Percentiles rank a stretch among this genome's conserved stretches.
Conservation (phyloP, 257 asterid species). For the Eustoma russellianum region DNA sequence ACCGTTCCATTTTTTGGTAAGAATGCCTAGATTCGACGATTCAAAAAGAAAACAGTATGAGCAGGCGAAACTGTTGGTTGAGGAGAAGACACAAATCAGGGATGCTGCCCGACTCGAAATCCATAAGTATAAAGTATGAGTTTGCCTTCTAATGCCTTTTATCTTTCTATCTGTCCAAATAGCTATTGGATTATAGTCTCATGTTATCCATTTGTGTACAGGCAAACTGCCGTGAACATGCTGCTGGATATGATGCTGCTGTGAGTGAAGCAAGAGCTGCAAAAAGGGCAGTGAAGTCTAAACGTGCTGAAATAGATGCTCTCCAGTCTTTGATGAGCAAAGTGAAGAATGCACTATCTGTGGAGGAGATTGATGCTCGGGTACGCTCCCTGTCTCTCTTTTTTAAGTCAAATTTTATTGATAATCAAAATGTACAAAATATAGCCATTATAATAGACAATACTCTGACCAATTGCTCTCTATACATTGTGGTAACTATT, state of each 20-base stretch:
- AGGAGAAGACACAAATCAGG: slow-evolving; percentile 69
- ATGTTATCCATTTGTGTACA: slow-evolving; percentile 23
- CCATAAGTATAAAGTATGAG: slow-evolving; percentile 59
- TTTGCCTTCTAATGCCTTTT: neutral
- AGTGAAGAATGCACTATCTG: slow-evolving; percentile 87
- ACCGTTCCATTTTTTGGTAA: slow-evolving; percentile 47
- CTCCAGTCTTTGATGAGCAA: slow-evolving; percentile 64
- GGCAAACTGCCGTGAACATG: slow-evolving; percentile 56
- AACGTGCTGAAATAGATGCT: slow-evolving; percentile 77
- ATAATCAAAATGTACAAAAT: no score
- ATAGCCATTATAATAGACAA: no score
- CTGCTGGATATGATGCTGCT: slow-evolving; percentile 66
- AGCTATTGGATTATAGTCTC: neutral
- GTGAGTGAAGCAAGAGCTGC: slow-evolving; percentile 49
- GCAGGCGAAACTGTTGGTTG: slow-evolving; percentile 54
- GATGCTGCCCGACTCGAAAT: slow-evolving; percentile 58
- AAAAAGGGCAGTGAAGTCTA: slow-evolving; percentile 52
- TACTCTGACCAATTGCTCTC: no score
- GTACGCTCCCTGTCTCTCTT: slow-evolving; percentile 23
- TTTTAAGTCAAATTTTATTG: neutral
- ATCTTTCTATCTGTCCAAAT: neutral
- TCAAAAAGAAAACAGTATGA: slow-evolving; percentile 48
- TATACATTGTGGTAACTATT: no score
- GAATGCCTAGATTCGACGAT: slow-evolving; percentile 64
- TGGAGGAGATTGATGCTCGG: slow-evolving; percentile 70